Evolutionary conservation across 371 early-diverging fungal species (phyloP), one percentile per base, ranked within the genome.

Genomic region (Syncephalastrum racemosum): DNA sequence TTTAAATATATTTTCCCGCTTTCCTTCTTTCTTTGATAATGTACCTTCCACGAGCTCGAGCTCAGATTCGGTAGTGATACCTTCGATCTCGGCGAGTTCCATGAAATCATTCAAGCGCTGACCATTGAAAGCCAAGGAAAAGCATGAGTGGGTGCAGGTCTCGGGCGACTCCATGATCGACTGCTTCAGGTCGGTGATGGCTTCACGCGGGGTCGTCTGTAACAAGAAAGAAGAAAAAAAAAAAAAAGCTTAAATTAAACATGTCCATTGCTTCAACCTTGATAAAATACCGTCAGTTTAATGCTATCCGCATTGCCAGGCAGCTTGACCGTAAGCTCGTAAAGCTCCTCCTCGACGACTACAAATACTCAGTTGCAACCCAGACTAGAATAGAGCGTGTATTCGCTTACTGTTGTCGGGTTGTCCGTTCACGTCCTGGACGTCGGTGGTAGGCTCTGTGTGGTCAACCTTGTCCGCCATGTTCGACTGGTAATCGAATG

Each of bases 111-210:
- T 84, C 44, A 95, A 60, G 46, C 85, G 76, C 55, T 68, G 63
- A 22, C 90, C 93, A 14, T 91, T 80, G 61, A 79, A 86, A 14
- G 85, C 66, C 19, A 97, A 75, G 56, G 87, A 89, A 71, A 97
- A 97, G 76, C 96, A 95, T 15, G 95, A 92, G 75, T 90, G 86
- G 46, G 86, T 88, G 59, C 90, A 88, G 2, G 91, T 88, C 49
- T 91, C 90, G 16, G 92, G 89, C 0, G 89, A 87, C 64, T 97
- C 96, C 62, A 89, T 87, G 56, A 97, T 81, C 20, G 85, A 85
- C 59, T 93, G 91, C 62, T 91, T 93, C 50, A 97, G 81, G 63
- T 95, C 96, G 58, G 87, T 89, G 50, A 95, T 79, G 8, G 89
- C 80, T 63, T 90, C 93, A 49, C 83, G 82, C 54, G 89, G 81